Conservation (phyloP, 2,329 filamentous ascomycete genomes). For the Gremmenia infestans region DNA sequence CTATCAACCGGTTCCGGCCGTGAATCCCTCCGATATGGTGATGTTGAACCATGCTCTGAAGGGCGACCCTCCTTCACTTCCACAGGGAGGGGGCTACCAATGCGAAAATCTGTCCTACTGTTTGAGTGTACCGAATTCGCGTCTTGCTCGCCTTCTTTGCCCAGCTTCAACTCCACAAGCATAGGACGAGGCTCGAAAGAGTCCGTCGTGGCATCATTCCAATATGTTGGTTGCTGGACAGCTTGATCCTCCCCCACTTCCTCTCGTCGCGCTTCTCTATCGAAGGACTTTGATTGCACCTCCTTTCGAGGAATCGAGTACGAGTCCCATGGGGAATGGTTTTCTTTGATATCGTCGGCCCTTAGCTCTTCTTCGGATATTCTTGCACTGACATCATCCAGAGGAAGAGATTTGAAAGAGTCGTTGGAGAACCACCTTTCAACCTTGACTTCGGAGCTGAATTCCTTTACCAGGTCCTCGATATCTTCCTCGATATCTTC, state of each 20-base stretch:
- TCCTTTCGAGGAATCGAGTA: neutral
- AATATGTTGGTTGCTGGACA: neutral
- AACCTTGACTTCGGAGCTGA: neutral
- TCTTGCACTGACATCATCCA: neutral
- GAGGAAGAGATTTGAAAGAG: neutral
- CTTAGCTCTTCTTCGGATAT: neutral
- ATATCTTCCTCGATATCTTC: neutral
- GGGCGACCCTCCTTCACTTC: neutral
- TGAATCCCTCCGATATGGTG: neutral
- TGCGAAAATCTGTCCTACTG: neutral
- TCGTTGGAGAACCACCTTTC: neutral
- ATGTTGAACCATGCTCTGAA: neutral
- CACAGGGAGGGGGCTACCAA: neutral
- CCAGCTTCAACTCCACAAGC: neutral
- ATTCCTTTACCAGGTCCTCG: neutral
- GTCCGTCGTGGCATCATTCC: neutral
- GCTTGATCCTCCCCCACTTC: neutral
- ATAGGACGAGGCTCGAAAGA: neutral
- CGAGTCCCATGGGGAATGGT: neutral
- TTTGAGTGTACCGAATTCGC: neutral
- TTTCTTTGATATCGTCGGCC: neutral
- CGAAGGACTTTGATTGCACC: neutral
- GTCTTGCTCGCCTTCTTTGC: neutral
- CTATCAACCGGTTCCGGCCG: neutral
- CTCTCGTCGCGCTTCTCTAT: neutral